Percentiles rank a stretch among this genome's conserved stretches.
Conservation (phyloP, 2,329 filamentous ascomycete species). For the Boeremia lycopersici region DNA sequence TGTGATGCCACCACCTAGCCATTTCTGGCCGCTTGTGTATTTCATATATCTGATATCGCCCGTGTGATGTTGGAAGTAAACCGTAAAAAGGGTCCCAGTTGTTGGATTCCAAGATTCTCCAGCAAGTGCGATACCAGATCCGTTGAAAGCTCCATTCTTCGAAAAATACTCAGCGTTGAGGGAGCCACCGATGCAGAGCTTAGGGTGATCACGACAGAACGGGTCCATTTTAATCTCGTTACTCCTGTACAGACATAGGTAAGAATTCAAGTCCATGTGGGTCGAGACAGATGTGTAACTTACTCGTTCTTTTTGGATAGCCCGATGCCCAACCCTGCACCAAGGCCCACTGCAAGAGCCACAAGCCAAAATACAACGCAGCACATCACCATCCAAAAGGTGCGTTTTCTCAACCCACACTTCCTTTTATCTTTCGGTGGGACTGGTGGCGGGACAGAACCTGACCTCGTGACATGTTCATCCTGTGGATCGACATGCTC, state of each 20-base stretch:
- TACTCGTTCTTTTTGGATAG: conserved; percentile 32
- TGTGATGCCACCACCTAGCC: conserved; percentile 48
- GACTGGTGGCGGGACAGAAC: conserved; percentile 20
- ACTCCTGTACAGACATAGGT: background rate
- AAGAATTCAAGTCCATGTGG: background rate
- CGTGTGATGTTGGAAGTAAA: conserved; percentile 54
- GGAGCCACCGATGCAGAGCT: conserved; percentile 48
- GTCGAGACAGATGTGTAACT: conserved; percentile 14
- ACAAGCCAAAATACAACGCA: conserved; percentile 37
- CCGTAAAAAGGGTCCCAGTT: conserved; percentile 47
- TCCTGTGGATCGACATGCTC: conserved; percentile 31
- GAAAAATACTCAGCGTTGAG: conserved; percentile 49
- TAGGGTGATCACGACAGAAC: conserved; percentile 34
- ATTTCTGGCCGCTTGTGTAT: conserved; percentile 43
- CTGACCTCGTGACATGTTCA: conserved; percentile 15
- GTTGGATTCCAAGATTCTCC: conserved; percentile 50
- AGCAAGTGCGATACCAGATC: conserved; percentile 54
- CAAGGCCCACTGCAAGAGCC: conserved; percentile 45
- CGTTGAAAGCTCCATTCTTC: conserved; percentile 53
- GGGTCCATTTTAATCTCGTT: conserved; percentile 20
- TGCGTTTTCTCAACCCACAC: conserved; percentile 33
- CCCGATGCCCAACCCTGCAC: conserved; percentile 44
- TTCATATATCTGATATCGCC: conserved; percentile 52
- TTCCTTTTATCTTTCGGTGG: conserved; percentile 29
- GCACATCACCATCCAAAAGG: conserved; percentile 29